Base-by-base conservation (phyloP, 2,329 filamentous ascomycete genomes). In the Aspergillus sp. region DNA sequence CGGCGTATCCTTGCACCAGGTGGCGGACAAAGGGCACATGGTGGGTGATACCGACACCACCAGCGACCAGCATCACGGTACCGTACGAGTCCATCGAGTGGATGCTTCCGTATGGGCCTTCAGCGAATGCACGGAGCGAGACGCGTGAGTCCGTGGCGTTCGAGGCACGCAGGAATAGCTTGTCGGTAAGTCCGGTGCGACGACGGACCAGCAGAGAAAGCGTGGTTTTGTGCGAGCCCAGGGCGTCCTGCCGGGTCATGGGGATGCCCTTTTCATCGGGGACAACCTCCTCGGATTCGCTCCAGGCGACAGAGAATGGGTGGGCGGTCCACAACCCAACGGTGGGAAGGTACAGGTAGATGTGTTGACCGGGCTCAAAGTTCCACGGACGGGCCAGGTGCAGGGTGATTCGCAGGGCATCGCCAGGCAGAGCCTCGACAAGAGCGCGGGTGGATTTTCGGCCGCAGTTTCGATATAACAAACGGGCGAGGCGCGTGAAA, bases 41-140 rank as follows among this genome's bases (percentile, higher is more conserved):
- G 66, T 97, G 91, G 1, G 91, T 95, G 69, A 98, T 97, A 52
- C 93, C 93, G 4, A 93, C 89, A 48, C 91, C 88, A 47, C 89
- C 90, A 8, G 91, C 90, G 62, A 96, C 89, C 47, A 98, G 83
- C 52, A 98, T 80, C 40, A 84, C 82, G 39, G 94, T 93, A 35
- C 93, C 91, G 67, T 96, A 97, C 5, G 90, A 96, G 67, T 89
- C 83, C 53, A 97, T 82, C 50, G 82, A 82, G 68, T 95, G 85
- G 62, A 88, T 84, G 38, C 83, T 84, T 4, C 81, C 84, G 63
- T 97, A 97, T 0, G 93, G 91, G 0, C 93, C 93, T 70, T 97
- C 93, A 51, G 94, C 81, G 48, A 86, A 81, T 32, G 88, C 89
- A 48, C 76, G 78, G 46, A 90, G 73, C 7, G 75, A 75, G 50